These are phyloP conservation scores for Xenoacremonium recifei DNA, from an alignment of 2,329 filamentous ascomycete species.

Conservation along the genomic window DNA sequence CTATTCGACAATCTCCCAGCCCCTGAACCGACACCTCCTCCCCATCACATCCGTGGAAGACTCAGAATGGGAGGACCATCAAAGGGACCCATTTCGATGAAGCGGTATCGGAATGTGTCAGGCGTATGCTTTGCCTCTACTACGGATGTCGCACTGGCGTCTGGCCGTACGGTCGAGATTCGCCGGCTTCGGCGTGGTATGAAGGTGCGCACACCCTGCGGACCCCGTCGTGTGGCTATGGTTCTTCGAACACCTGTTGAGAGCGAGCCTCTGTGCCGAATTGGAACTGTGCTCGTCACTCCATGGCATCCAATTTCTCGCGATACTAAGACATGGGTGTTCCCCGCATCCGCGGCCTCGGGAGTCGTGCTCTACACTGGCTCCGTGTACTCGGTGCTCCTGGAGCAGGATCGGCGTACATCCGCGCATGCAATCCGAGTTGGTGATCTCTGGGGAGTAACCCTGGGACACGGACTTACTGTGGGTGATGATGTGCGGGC, in stretches of 20 bases:
- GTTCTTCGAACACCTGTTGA: conserved; percentile 50
- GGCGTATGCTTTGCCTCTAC: conserved; percentile 54
- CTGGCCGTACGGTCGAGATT: conserved; percentile 39
- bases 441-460: conserved; percentile 50
- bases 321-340: conserved; percentile 41
- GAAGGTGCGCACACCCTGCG: conserved; percentile 49
- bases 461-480: conserved; percentile 56
- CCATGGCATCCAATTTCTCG: conserved; percentile 57
- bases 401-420: conserved; percentile 43
- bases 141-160: conserved; percentile 44
- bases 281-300: conserved; percentile 51
- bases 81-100: conserved; percentile 36
- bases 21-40: conserved; percentile 37
- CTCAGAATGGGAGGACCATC: conserved; percentile 6
- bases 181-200: conserved; percentile 44
- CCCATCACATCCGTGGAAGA: neutral
- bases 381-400: conserved; percentile 54
- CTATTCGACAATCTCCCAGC: conserved; percentile 48
- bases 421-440: conserved; percentile 52
- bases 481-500: conserved; percentile 36
- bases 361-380: conserved; percentile 44
- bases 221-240: conserved; percentile 46
- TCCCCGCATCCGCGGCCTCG: conserved; percentile 40
- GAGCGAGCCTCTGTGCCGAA: conserved; percentile 40
- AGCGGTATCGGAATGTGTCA: conserved; percentile 37